phyloP scores from a whole-genome alignment of 1,284 basidiomycete species.

The Melampsora abietis-canadensis region DNA sequence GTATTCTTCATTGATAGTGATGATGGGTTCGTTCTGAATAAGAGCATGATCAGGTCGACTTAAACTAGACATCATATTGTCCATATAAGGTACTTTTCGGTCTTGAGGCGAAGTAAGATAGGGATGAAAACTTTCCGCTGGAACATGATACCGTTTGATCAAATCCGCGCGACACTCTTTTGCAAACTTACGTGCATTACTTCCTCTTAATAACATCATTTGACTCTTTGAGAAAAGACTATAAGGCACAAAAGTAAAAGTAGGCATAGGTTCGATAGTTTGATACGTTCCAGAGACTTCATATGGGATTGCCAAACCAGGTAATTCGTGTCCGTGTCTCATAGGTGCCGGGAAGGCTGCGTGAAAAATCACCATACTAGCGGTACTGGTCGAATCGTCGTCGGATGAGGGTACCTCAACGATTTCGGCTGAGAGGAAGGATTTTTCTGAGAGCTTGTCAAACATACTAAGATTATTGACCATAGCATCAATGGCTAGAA shows the following conservation, averaged over 20 bases:
- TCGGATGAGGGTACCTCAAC: constrained; percentile 56
- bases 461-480: constrained; percentile 56
- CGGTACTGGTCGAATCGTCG: constrained; percentile 51
- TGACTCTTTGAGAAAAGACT: constrained; percentile 58
- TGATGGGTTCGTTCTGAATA: no score
- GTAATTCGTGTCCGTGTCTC: constrained; percentile 52
- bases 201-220: constrained; percentile 56
- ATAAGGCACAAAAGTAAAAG: constrained; percentile 59
- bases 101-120: no score
- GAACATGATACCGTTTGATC: constrained; percentile 53
- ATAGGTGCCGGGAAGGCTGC: constrained; percentile 55
- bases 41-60: no score
- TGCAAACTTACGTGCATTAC: constrained; percentile 54
- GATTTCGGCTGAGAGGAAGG: constrained; percentile 57
- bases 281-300: constrained; percentile 49
- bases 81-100: no score
- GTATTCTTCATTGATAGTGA: no score
- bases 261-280: constrained; percentile 55
- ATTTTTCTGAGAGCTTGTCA: constrained; percentile 55
- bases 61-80: no score
- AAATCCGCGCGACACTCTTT: constrained; percentile 54
- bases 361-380: constrained; percentile 56
- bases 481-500: constrained; percentile 57
- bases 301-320: constrained; percentile 50
- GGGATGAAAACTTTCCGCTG: background rate